Base-by-base conservation (phyloP, 2,329 filamentous ascomycete genomes). In the Beauveria pseudobassiana region DNA sequence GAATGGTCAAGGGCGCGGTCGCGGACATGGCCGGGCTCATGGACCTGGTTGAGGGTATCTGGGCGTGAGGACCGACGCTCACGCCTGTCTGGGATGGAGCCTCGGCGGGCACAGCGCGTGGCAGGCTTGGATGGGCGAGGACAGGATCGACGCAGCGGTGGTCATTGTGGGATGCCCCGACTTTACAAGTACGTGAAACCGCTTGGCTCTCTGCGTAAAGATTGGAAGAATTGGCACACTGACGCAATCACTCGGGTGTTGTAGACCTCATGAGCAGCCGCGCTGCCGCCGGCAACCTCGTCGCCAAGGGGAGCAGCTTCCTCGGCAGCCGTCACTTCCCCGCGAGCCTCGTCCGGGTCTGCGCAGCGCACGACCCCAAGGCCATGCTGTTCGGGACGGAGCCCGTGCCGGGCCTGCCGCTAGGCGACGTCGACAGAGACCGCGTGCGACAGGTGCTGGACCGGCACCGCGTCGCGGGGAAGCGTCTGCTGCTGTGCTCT, bases 151-250 rank as follows among this genome's bases (percentile, higher is more conserved):
- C n/a, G 87, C 89, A 0, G 92, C 84, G 1, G 86, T 96, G 8
- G 81, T 90, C 3, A 82, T 96, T 26, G 90, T 98, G 59, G 95
- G 93, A 1, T 96, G 92, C 73, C 91, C 93, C 1, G 93, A 99
- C 74, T 96, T 90, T 69, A 84, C 87, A 65, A 80, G 89, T 85
- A 67, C 76, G 72, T 78, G 5, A 28, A 12, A 18, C 5, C 9
- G 9, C n/a, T 59, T 16, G 12, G 34, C 34, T 38, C 34, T 38
- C 12, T 38, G 34, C 34, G 34, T 34, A 16, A 38, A 2, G 30
- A 14, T 34, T 34, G 30, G 16, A 34, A 34, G 9, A 34, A 6
- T 16, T 16, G 34, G 34, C 34, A 38, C 12, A 38, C 34, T 38
- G 34, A 38, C 34, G 34, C 5, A 38, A 38, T 34, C 30, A 4